A percentile compares a stretch with the other conserved stretches of the same genome.
Evolutionary conservation across 306 rosid genomes (phyloP).

Genomic region (Comarum palustre): DNA sequence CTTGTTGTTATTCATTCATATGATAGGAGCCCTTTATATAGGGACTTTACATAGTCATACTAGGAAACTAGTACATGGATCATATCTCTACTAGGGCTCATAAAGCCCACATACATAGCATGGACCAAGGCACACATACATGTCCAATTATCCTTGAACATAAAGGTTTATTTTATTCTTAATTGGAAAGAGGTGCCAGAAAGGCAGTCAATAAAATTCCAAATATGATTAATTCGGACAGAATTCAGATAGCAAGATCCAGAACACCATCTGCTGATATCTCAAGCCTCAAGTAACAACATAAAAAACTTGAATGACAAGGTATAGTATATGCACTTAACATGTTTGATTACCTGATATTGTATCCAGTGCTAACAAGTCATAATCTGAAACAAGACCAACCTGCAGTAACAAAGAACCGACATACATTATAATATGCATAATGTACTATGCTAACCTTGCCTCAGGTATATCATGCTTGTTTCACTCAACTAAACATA

Average conservation of each 20-base stretch:
- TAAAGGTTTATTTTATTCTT: neutral
- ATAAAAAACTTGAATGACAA: neutral
- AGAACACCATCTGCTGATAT: neutral
- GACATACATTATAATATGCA: conserved; percentile 22
- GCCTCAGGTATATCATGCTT: neutral
- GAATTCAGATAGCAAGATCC: neutral
- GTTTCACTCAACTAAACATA: conserved; percentile 1
- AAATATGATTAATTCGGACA: neutral
- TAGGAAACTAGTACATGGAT: too few species aligned
- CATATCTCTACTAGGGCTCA: too few species aligned
- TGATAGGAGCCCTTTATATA: too few species aligned
- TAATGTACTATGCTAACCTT: neutral
- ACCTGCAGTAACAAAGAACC: conserved; percentile 55
- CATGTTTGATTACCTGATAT: conserved; percentile 57
- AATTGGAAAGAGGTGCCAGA: neutral
- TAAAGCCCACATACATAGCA: too few species aligned
- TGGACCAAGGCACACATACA: too few species aligned
- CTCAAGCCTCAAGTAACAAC: neutral
- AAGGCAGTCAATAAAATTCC: neutral
- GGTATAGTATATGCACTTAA: neutral
- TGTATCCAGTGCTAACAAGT: conserved; percentile 87
- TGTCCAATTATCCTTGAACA: too few species aligned
- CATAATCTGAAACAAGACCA: conserved; percentile 93
- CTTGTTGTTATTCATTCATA: too few species aligned
- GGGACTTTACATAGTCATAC: too few species aligned